Evolutionary conservation across 305 asterid species (phyloP).

Genomic region (Solanum hybrid): DNA sequence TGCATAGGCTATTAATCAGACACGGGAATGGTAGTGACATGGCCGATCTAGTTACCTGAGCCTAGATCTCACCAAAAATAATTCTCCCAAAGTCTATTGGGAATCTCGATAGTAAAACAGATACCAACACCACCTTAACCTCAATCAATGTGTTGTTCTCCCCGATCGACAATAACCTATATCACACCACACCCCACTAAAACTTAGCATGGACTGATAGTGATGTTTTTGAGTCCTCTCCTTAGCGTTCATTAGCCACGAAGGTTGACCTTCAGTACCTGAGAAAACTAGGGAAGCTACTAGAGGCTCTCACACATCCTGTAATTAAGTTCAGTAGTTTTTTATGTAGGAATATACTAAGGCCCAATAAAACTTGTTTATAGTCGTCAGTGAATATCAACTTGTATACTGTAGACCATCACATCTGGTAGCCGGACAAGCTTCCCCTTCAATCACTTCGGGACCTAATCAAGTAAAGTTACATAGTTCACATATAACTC

Average conservation of each 20-base stretch:
- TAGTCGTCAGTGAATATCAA: not conserved
- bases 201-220: not conserved
- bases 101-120: not conserved
- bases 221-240: not conserved
- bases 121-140: not conserved
- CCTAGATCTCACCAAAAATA: not conserved
- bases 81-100: not conserved
- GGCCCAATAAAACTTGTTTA: not conserved
- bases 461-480: not conserved
- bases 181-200: not conserved
- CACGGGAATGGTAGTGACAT: not conserved
- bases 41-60: not conserved
- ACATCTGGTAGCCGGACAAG: not conserved
- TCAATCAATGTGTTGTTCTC: not conserved
- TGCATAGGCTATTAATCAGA: not conserved
- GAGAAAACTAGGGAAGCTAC: not conserved
- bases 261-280: not conserved
- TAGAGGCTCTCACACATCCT: not conserved
- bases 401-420: not conserved
- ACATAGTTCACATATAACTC: not conserved
- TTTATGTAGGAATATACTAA: not conserved
- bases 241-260: not conserved
- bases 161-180: not conserved
- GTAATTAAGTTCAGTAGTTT: not conserved
- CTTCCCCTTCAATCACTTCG: not conserved